These are phyloP conservation scores for Tuber microsphaerosporum DNA, from an alignment of 495 filamentous ascomycete species.

Conservation along the genomic window DNA sequence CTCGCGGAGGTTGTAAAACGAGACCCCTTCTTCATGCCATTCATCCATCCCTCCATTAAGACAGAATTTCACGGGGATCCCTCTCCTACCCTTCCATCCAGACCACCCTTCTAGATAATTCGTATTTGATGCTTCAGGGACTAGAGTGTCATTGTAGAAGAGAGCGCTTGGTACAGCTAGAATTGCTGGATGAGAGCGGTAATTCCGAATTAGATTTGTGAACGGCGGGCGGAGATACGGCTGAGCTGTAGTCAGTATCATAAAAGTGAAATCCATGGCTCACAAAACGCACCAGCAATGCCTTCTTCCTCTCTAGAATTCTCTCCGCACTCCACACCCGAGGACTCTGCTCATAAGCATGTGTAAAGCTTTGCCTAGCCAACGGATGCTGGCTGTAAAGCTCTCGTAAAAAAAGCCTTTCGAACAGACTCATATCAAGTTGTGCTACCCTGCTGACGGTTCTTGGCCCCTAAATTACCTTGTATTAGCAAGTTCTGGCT, in stretches of 20 bases:
- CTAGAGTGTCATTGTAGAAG: conserved; percentile 53
- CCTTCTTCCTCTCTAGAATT: conserved; percentile 35
- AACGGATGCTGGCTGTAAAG: conserved; percentile 50
- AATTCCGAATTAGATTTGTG: conserved; percentile 53
- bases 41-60: conserved; percentile 48
- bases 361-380: conserved; percentile 41
- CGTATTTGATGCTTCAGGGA: conserved; percentile 46
- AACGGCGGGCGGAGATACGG: conserved; percentile 49
- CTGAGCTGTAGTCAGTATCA: conserved; percentile 27
- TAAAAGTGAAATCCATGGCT: conserved; percentile 9
- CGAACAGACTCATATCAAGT: conserved; percentile 49
- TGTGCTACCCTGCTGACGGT: conserved; percentile 44
- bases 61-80: conserved; percentile 50
- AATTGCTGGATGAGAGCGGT: conserved; percentile 54
- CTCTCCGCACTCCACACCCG: conserved; percentile 35
- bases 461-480: conserved; percentile 43
- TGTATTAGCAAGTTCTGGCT: conserved; percentile 16
- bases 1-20: conserved; percentile 52
- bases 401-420: conserved; percentile 47
- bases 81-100: conserved; percentile 46
- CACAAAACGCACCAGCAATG: conserved; percentile 21
- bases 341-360: conserved; percentile 26
- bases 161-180: conserved; percentile 50
- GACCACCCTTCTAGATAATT: conserved; percentile 44
- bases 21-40: conserved; percentile 49